These are phyloP conservation scores for Cymbopogon flexuosus DNA, from an alignment of 202 grass and related monocot genomes.

Conservation along the genomic window DNA sequence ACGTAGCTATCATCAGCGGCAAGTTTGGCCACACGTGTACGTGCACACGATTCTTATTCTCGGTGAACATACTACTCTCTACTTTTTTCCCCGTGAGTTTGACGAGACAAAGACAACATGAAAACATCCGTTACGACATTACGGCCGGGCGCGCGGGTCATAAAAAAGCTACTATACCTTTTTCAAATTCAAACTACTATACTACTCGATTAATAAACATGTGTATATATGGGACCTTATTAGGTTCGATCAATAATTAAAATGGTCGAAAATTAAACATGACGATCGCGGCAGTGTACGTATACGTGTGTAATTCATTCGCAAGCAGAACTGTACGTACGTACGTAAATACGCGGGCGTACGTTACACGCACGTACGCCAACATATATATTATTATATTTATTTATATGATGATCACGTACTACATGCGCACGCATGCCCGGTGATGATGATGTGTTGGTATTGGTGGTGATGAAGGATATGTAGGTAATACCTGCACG, in stretches of 20 bases:
- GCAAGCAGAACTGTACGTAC: not conserved
- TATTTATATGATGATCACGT: not conserved
- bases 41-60: not conserved
- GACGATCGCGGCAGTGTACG: not conserved
- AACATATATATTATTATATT: not conserved
- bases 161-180: not conserved
- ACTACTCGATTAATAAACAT: not conserved
- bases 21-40: not conserved
- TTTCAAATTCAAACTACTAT: not conserved
- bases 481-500: constrained; percentile 52
- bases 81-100: not conserved
- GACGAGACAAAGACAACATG: not conserved
- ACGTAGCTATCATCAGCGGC: not conserved
- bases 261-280: not conserved
- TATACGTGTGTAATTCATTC: not conserved
- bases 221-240: not conserved
- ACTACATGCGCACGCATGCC: not conserved
- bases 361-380: not conserved
- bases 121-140: not conserved
- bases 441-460: not conserved
- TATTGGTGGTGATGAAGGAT: not conserved
- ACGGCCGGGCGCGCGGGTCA: not conserved
- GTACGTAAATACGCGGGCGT: no score
- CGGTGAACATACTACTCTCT: not conserved
- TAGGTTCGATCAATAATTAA: not conserved